Evolutionary conservation across 1,284 basidiomycete species (phyloP).

Genomic region (Rhodotorula sp.): DNA sequence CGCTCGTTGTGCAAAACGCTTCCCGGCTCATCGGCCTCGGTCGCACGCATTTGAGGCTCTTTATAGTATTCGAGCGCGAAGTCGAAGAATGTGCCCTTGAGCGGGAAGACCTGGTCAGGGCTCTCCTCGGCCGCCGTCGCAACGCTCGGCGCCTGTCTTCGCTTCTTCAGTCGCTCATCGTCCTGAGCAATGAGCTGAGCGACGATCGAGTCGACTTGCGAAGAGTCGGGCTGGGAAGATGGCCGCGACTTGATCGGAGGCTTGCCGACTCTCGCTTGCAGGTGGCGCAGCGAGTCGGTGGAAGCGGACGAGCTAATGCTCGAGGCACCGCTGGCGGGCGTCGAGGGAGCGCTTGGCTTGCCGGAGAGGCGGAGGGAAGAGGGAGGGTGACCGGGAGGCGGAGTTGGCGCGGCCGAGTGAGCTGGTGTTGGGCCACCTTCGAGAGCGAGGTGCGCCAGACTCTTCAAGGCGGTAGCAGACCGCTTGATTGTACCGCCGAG

Average conservation of each 20-base stretch:
- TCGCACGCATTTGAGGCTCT: constrained; percentile 96
- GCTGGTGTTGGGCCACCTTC: constrained; percentile 3
- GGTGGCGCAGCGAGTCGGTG: constrained; percentile 35
- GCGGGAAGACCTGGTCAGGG: constrained; percentile 62
- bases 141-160: constrained; percentile 25
- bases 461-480: constrained; percentile 32
- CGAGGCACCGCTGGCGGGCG: constrained; percentile 3
- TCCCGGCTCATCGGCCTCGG: constrained; percentile 92
- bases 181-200: constrained; percentile 29
- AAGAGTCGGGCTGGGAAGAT: constrained; percentile 12
- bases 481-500: constrained; percentile 32
- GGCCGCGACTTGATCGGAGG: constrained; percentile 4
- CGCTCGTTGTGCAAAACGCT: constrained; percentile 92
- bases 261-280: constrained; percentile 32
- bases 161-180: constrained; percentile 35
- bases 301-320: constrained; percentile 29
- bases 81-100: constrained; percentile 90
- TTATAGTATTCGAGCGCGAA: constrained; percentile 98
- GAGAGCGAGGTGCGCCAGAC: constrained; percentile 35
- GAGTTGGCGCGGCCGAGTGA: constrained; percentile 19
- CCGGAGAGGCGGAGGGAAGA: constrained; percentile 20
- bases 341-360: constrained; percentile 53
- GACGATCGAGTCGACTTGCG: constrained; percentile 24
- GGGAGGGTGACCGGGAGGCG: constrained; percentile 57
- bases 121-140: constrained; percentile 15